A percentile compares a stretch with the other conserved stretches of the same genome.
Conservation (phyloP, 2,329 filamentous ascomycete genomes). For the Calonectria montana region DNA sequence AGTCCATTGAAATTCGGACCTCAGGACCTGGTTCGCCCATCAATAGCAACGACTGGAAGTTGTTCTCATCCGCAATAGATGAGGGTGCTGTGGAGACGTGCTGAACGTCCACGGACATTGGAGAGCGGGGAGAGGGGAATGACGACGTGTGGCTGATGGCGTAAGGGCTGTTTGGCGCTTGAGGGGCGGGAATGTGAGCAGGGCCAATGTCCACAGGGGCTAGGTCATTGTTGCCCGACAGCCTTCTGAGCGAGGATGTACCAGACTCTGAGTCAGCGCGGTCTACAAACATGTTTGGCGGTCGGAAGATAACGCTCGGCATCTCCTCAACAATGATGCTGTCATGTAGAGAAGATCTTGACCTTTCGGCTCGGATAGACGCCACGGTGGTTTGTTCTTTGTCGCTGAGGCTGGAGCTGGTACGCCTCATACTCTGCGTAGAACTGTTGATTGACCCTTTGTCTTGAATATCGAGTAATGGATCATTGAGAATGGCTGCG, state of each 20-base stretch:
- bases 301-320: slow-evolving; percentile 52
- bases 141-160: slow-evolving; percentile 74
- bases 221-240: slow-evolving; percentile 57
- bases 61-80: slow-evolving; percentile 77
- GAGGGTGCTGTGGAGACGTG: slow-evolving; percentile 81
- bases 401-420: slow-evolving; percentile 59
- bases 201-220: slow-evolving; percentile 63
- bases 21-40: slow-evolving; percentile 81
- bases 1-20: slow-evolving; percentile 75
- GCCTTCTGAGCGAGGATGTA: slow-evolving; percentile 58
- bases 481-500: slow-evolving; percentile 36
- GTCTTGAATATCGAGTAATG: slow-evolving; percentile 38
- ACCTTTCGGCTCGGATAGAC: slow-evolving; percentile 60
- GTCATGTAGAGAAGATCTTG: slow-evolving; percentile 63
- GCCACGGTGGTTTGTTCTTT: slow-evolving; percentile 41
- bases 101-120: slow-evolving; percentile 77
- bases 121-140: slow-evolving; percentile 75
- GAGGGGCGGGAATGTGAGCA: slow-evolving; percentile 56
- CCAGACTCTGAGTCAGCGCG: slow-evolving; percentile 53
- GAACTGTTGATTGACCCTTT: slow-evolving; percentile 37
- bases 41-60: slow-evolving; percentile 74
- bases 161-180: slow-evolving; percentile 71
- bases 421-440: slow-evolving; percentile 51
- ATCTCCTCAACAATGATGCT: slow-evolving; percentile 63
- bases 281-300: slow-evolving; percentile 49